Conservation (phyloP, 371 early-diverging fungal species). For the Lichtheimia hyalospora region DNA sequence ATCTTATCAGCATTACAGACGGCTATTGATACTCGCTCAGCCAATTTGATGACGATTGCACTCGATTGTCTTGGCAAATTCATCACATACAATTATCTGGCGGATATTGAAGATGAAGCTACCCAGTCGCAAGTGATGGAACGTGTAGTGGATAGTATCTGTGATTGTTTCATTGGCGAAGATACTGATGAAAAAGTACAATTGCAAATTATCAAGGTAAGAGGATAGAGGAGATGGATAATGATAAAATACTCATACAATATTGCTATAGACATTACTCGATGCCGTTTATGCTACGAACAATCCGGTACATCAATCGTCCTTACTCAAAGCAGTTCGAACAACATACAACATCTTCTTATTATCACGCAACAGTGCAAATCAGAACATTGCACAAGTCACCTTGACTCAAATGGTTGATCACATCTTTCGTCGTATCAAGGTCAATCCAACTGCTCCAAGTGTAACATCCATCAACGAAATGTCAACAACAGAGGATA, state of each 20-base stretch:
- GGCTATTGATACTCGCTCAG: slow-evolving; percentile 57
- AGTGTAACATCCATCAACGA: slow-evolving; percentile 15
- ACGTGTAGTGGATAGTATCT: slow-evolving; percentile 56
- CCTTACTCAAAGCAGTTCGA: slow-evolving; percentile 82
- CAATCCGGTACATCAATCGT: slow-evolving; percentile 70
- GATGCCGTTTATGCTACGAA: slow-evolving; percentile 77
- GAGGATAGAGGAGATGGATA: background rate
- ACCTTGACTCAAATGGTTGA: slow-evolving; percentile 90
- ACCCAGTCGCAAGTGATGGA: slow-evolving; percentile 52
- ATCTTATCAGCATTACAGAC: slow-evolving; percentile 62
- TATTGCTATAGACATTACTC: slow-evolving; percentile 67
- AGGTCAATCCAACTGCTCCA: slow-evolving; percentile 22
- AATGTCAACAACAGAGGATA: slow-evolving; percentile 1
- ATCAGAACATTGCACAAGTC: slow-evolving; percentile 86
- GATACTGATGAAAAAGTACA: slow-evolving; percentile 76
- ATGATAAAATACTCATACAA: slow-evolving; percentile 22
- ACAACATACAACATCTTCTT: slow-evolving; percentile 74
- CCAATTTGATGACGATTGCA: slow-evolving; percentile 55
- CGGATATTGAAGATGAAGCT: slow-evolving; percentile 47
- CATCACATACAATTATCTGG: slow-evolving; percentile 71
- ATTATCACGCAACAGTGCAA: slow-evolving; percentile 67
- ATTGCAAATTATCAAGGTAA: slow-evolving; percentile 73
- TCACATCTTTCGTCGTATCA: slow-evolving; percentile 71
- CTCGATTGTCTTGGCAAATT: slow-evolving; percentile 77
- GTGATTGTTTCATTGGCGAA: slow-evolving; percentile 66